Evolutionary conservation across 1,284 basidiomycete species (phyloP), one percentile per base, ranked within the genome.

Genomic region (Tilletia indica): DNA sequence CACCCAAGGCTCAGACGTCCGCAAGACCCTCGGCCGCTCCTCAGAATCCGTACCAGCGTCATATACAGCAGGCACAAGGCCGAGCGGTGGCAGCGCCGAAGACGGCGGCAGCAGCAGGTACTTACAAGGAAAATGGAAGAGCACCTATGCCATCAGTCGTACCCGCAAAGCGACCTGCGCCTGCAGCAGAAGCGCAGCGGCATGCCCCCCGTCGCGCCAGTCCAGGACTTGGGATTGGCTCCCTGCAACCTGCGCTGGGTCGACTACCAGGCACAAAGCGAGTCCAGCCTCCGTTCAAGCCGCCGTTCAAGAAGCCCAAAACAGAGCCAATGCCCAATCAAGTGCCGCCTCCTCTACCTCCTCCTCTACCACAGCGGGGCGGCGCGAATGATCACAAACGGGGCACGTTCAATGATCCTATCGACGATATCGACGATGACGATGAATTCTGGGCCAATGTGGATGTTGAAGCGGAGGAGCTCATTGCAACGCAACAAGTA

Each of bases 241-340:
- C 9, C 36, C 14, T 34, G 36, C 61, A 64, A 16, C 36, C 61
- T 42, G 61, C 21, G 3, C 34, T 64, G 12, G 61, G 61, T 11
- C 61, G 61, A 14, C 31, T 64, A 19, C 61, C 61, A 3, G 61
- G 61, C 36, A 38, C 36, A 4, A 64, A 64, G 61, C 61, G 61
- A 9, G 61, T 39, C 3, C 61, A 34, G 6, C 61, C 61, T 21
- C 61, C 61, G 8, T 64, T 64, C 61, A 64, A 64, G 61, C 61
- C 61, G 61, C 61, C 61, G 16, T 64, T 64, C 38, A 64, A 64
- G 61, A 64, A 64, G 61, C 61, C 61, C 31, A 64, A 64, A 16
- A 64, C 36, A 12, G 61, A 64, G 61, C 36, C 61, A 21, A 34
- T 25, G 51, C 2, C 4, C 12, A 25, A 19, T 19, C 51, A 54